A percentile compares a stretch with the other conserved stretches of the same genome.
These are phyloP conservation scores for Chrysoporthe austroafricana DNA, from an alignment of 2,329 filamentous ascomycete species.

Conservation along the genomic window DNA sequence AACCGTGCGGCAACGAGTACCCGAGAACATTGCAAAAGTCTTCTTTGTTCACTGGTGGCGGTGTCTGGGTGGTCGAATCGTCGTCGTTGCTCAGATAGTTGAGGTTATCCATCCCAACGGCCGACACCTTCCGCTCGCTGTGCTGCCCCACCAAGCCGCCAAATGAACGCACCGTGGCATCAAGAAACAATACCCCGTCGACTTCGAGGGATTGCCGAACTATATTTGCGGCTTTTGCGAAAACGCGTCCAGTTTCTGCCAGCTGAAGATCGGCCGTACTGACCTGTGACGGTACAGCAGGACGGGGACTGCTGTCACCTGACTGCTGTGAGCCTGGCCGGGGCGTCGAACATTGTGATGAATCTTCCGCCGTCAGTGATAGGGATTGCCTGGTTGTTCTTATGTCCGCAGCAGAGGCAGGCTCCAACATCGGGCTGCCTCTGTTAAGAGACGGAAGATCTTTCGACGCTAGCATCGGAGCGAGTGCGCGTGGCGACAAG, in stretches of 20 bases:
- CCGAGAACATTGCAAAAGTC: constrained; percentile 42
- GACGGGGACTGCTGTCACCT: constrained; percentile 15
- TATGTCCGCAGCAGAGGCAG: background rate
- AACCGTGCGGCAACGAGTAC: constrained; percentile 41
- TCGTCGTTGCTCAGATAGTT: constrained; percentile 27
- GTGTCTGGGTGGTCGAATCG: constrained; percentile 20
- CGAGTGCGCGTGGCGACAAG: constrained; percentile 3
- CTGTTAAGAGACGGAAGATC: constrained; percentile 7
- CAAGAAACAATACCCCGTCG: constrained; percentile 44
- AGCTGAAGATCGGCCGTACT: constrained; percentile 26
- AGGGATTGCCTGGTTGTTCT: constrained; percentile 1
- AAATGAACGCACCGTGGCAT: constrained; percentile 38
- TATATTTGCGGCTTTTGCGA: constrained; percentile 44
- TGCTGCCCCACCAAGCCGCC: constrained; percentile 35
- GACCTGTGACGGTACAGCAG: constrained; percentile 23
- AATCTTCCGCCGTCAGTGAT: constrained; percentile 18
- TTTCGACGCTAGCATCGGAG: background rate
- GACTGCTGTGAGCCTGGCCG: constrained; percentile 24
- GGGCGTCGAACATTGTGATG: constrained; percentile 22
- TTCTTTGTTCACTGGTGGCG: constrained; percentile 17
- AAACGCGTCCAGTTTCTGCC: constrained; percentile 24
- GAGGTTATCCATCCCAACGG: constrained; percentile 19
- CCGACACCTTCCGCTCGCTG: constrained; percentile 19
- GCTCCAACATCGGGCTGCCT: constrained; percentile 3
- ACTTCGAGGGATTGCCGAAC: constrained; percentile 47